Percentiles rank a stretch among this genome's conserved stretches.
These are phyloP conservation scores for Euphorbia schlechtendalii DNA, from an alignment of 441 rosid genomes.

Conservation along the genomic window DNA sequence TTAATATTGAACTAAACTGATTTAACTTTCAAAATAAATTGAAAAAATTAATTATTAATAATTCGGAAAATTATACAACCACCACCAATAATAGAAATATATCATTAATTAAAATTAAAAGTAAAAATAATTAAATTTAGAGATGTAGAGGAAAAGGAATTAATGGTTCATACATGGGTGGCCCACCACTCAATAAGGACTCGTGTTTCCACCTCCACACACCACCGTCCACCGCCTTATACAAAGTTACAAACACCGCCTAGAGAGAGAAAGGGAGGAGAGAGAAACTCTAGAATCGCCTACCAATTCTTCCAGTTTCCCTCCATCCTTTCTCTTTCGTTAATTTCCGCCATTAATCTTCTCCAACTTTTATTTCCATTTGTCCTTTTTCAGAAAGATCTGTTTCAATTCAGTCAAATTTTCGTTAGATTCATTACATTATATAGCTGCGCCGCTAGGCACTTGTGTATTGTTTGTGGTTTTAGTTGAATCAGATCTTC, in stretches of 20 bases:
- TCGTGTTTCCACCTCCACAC: conserved; percentile 7
- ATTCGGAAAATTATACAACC: too few species aligned
- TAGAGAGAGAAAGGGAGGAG: neutral
- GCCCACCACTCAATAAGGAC: neutral
- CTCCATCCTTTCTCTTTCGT: neutral
- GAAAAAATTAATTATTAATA: too few species aligned
- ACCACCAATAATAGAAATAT: too few species aligned
- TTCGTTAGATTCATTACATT: neutral
- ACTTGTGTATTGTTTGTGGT: neutral
- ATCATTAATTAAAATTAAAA: too few species aligned
- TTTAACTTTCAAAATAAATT: too few species aligned
- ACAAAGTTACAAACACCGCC: neutral
- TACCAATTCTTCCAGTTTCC: neutral
- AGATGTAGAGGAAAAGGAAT: too few species aligned
- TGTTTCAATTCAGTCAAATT: neutral
- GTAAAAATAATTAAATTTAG: too few species aligned
- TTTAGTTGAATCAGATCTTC: neutral
- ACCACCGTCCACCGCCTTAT: neutral
- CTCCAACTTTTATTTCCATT: neutral
- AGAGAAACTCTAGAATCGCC: neutral
- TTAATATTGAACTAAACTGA: too few species aligned
- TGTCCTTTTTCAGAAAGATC: neutral
- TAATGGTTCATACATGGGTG: too few species aligned
- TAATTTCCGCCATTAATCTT: conserved; percentile 15
- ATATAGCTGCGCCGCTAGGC: neutral